Conservation (phyloP, 768 basidiomycete species). For the Pulveroboletus sp. region DNA sequence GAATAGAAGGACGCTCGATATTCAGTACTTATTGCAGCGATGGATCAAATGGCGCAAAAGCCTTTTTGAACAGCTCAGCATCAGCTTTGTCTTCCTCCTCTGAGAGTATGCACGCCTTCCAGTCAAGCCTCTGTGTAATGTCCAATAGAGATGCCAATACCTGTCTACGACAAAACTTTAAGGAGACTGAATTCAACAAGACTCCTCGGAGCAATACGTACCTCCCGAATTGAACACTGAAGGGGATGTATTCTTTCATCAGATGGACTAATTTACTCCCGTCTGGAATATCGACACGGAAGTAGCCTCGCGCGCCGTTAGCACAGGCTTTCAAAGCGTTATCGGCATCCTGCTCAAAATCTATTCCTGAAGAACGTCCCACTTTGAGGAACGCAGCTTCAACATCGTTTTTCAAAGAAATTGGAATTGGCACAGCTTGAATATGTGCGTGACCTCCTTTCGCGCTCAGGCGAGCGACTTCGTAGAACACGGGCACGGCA, state of each 20-base stretch:
- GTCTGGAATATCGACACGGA: conserved; percentile 85
- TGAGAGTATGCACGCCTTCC: conserved; percentile 81
- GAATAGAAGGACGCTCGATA: too few relatives aligned
- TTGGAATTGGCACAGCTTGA: conserved; percentile 78
- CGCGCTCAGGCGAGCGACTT: conserved; percentile 76
- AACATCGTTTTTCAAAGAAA: conserved; percentile 55
- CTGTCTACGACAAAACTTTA: conserved; percentile 48
- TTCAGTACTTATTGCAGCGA: conserved; percentile 24
- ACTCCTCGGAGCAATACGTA: conserved; percentile 29
- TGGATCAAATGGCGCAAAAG: conserved; percentile 74
- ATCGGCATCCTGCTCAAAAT: conserved; percentile 71
- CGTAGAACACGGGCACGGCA: conserved; percentile 73
- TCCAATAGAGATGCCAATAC: conserved; percentile 75
- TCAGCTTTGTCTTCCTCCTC: conserved; percentile 87
- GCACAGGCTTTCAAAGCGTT: conserved; percentile 50
- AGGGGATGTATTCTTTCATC: conserved; percentile 71
- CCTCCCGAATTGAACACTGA: conserved; percentile 94
- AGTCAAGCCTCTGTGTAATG: conserved; percentile 78
- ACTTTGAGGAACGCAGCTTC: conserved; percentile 70
- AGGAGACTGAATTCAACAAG: not conserved
- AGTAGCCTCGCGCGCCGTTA: conserved; percentile 67
- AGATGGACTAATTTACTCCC: conserved; percentile 84
- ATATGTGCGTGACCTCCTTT: conserved; percentile 95
- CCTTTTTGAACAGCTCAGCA: conserved; percentile 76
- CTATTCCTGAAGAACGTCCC: conserved; percentile 61